Percentiles rank a stretch among this genome's conserved stretches.
These are phyloP conservation scores for Pythium pyrilobum DNA, from an alignment of 352 stramenopile genomes.

Conservation along the genomic window DNA sequence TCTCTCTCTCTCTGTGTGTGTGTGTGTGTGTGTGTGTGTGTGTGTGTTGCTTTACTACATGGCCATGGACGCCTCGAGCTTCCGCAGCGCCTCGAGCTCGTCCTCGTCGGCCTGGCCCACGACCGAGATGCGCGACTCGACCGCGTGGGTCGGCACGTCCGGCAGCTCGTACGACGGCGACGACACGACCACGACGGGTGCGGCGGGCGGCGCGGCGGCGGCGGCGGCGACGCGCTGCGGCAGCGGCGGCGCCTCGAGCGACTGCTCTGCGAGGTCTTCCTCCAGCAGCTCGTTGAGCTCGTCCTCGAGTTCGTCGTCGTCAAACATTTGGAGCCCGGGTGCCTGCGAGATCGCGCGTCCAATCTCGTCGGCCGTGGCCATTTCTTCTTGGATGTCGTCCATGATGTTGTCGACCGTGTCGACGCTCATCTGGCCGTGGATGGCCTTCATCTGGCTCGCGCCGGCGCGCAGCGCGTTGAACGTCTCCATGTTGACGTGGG, in stretches of 20 bases:
- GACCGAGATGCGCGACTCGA: slow-evolving; percentile 77
- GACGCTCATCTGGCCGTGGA: slow-evolving; percentile 93
- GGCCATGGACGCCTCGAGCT: slow-evolving; percentile 84
- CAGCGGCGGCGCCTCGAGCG: slow-evolving; percentile 64
- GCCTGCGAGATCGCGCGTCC: slow-evolving; percentile 91
- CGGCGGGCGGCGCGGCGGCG: slow-evolving; percentile 12
- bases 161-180: slow-evolving; percentile 61
- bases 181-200: slow-evolving; percentile 4
- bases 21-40: no score
- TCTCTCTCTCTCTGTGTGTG: neutral
- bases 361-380: slow-evolving; percentile 95
- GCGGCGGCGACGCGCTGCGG: slow-evolving; percentile 13
- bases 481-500: slow-evolving; percentile 95
- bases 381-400: slow-evolving; percentile 97
- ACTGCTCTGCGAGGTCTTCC: slow-evolving; percentile 91
- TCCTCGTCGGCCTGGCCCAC: slow-evolving; percentile 69
- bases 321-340: slow-evolving; percentile 88
- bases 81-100: slow-evolving; percentile 78
- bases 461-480: slow-evolving; percentile 93
- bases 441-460: slow-evolving; percentile 93
- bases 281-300: slow-evolving; percentile 93
- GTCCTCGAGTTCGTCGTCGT: slow-evolving; percentile 94
- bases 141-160: slow-evolving; percentile 65
- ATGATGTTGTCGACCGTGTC: slow-evolving; percentile 98
- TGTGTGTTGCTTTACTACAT: slow-evolving; percentile 14